Base-by-base conservation (phyloP, 1,284 basidiomycete species). In the Trichosporon coremiiforme region DNA sequence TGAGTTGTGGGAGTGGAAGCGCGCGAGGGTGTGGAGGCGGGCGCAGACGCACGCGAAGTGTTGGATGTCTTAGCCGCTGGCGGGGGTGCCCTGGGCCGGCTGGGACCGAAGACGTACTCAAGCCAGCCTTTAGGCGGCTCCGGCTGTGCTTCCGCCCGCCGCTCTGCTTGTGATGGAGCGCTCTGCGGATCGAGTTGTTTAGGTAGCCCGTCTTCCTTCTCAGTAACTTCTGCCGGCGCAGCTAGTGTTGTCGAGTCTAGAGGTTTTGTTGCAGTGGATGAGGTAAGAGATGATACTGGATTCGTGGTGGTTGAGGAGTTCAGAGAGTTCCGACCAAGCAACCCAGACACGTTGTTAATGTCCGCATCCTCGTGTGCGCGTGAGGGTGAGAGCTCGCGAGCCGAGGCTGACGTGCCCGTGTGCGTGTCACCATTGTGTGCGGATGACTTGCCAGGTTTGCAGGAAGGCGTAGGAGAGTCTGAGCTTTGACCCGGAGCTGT, bases 41-140 rank as follows among this genome's bases (percentile, higher is more conserved):
- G 53, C 53, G 53, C 53, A 57, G 53, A 29, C 53, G 53, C 53
- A 35, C 12, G 57, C 15, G 57, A 62, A n/a, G 57, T 35, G 57
- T 8, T 62, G 13, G 57, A n/a, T 33, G 57, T 17, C 31, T 62
- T 62, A 17, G 31, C 57, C 17, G 31, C 31, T 17, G 57, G 57
- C 7, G 57, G 31, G 10, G 53, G 29, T 25, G 29, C 57, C 57
- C 31, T 62, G 57, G 57, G 31, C 17, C 57, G 29, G 31, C 31
- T 62, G 57, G 57, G 17, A 15, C 57, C 57, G 31, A 62, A 62
- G 29, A 62, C 29, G 31, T 33, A 62, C 57, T 62, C 57, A 29
- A 31, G 57, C 57, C 57, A 62, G 31, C 57, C 57, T n/a, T 33
- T 31, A 10, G 57, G 57, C 57, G 33, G 57, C 17, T 62, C 57